phyloP scores from a whole-genome alignment of 2,329 filamentous ascomycete genomes.

The Dactylellina cionopaga region DNA sequence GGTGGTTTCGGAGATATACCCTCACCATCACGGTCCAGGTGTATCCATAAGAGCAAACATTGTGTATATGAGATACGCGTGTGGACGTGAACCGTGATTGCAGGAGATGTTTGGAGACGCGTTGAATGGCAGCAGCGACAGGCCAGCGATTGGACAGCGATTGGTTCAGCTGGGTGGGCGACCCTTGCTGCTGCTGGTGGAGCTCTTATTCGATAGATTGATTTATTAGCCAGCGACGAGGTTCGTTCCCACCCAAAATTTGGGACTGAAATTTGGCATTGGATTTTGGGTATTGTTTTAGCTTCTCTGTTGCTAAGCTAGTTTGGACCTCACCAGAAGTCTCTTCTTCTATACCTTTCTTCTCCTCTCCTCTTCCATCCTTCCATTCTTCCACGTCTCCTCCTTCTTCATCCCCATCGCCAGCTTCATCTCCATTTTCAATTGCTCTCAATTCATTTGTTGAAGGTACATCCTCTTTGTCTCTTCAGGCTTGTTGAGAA shows the following conservation, averaged over 20 bases:
- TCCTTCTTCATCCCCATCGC: background rate
- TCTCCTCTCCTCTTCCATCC: constrained; percentile 5
- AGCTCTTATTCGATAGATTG: constrained; percentile 36
- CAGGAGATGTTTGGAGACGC: constrained; percentile 35
- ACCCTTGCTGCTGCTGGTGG: constrained; percentile 26
- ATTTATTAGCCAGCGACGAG: background rate
- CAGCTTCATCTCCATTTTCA: constrained; percentile 8
- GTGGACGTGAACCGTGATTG: constrained; percentile 17
- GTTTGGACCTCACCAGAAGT: constrained; percentile 29
- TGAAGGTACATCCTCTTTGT: background rate
- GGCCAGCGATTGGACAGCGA: constrained; percentile 17
- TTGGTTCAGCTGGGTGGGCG: background rate
- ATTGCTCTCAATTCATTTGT: constrained; percentile 6
- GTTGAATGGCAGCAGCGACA: constrained; percentile 1
- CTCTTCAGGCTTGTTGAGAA: background rate
- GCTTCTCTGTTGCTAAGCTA: constrained; percentile 31
- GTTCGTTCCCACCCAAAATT: background rate
- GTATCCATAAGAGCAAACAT: background rate
- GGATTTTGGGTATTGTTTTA: no score
- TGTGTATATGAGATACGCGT: background rate
- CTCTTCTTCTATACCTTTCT: constrained; percentile 6
- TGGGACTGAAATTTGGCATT: no score
- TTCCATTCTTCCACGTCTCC: background rate
- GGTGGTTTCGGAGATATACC: no score
- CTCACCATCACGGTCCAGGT: no score